phyloP scores from a whole-genome alignment of 768 basidiomycete genomes.

The Zangia roseola region DNA sequence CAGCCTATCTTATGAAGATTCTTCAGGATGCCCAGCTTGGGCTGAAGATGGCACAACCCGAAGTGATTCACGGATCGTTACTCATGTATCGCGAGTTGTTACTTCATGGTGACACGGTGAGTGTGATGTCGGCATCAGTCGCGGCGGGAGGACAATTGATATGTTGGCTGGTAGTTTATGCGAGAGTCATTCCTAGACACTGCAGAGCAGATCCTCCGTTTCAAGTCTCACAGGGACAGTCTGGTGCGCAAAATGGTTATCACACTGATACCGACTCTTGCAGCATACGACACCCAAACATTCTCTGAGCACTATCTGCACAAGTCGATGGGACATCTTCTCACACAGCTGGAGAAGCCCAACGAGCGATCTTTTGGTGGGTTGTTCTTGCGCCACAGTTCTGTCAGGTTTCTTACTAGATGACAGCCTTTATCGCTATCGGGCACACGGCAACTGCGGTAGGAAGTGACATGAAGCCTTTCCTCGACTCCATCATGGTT shows the following conservation, averaged over 20 bases:
- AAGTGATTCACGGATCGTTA: constrained; percentile 89
- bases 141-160: constrained; percentile 2
- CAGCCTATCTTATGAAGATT: constrained; percentile 73
- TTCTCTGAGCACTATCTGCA: constrained; percentile 91
- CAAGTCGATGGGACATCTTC: constrained; percentile 89
- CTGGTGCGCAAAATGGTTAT: constrained; percentile 94
- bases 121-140: constrained; percentile 34
- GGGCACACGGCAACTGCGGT: constrained; percentile 93
- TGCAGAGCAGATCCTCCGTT: constrained; percentile 86
- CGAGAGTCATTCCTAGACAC: constrained; percentile 81
- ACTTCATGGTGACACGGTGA: constrained; percentile 90
- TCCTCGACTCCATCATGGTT: constrained; percentile 86
- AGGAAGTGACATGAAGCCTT: constrained; percentile 92
- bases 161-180: constrained; percentile 64
- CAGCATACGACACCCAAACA: constrained; percentile 89
- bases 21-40: constrained; percentile 85
- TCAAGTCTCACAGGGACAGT: constrained; percentile 82
- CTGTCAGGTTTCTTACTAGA: not conserved
- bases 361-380: constrained; percentile 84
- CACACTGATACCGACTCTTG: constrained; percentile 91
- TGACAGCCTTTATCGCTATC: constrained; percentile 88
- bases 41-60: constrained; percentile 74
- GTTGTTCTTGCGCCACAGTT: constrained; percentile 11
- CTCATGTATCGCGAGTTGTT: constrained; percentile 90
- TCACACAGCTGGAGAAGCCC: constrained; percentile 85